Evolutionary conservation across 371 early-diverging fungal species (phyloP).

Genomic region (Lichtheimia ramosa): DNA sequence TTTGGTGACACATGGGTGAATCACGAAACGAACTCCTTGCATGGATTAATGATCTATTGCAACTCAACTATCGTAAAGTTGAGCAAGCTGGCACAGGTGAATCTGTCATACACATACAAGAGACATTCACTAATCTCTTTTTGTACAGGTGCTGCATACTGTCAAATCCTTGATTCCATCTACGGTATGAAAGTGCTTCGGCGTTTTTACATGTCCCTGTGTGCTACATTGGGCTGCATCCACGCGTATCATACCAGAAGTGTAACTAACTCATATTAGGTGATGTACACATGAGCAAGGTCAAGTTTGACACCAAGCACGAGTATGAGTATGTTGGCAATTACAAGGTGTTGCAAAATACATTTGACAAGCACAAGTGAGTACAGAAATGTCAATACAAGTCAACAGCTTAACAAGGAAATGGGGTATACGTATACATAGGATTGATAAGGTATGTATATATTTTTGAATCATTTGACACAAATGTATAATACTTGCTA

Average conservation of each 20-base stretch:
- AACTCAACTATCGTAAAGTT: slow-evolving; percentile 84
- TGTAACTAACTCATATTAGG: slow-evolving; percentile 23
- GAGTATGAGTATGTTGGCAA: slow-evolving; percentile 91
- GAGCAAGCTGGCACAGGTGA: slow-evolving; percentile 89
- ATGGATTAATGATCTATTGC: slow-evolving; percentile 92
- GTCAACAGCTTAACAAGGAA: background rate
- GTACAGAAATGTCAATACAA: slow-evolving; percentile 15
- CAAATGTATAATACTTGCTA: too few relatives aligned
- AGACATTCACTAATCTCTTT: background rate
- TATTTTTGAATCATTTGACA: too few relatives aligned
- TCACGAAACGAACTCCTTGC: slow-evolving; percentile 83
- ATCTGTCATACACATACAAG: background rate
- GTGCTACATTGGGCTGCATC: background rate
- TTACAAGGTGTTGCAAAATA: slow-evolving; percentile 85
- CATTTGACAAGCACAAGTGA: slow-evolving; percentile 78
- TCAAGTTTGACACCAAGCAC: slow-evolving; percentile 89
- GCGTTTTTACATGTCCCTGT: background rate
- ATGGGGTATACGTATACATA: background rate
- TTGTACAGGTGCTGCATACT: slow-evolving; percentile 72
- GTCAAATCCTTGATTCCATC: slow-evolving; percentile 86
- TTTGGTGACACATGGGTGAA: slow-evolving; percentile 59
- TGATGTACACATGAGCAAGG: slow-evolving; percentile 76
- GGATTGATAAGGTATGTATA: too few relatives aligned
- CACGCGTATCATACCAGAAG: too few relatives aligned
- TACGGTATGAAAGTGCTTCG: slow-evolving; percentile 42